phyloP scores from a whole-genome alignment of 805 yeast genomes.

The Candida golubevii region DNA sequence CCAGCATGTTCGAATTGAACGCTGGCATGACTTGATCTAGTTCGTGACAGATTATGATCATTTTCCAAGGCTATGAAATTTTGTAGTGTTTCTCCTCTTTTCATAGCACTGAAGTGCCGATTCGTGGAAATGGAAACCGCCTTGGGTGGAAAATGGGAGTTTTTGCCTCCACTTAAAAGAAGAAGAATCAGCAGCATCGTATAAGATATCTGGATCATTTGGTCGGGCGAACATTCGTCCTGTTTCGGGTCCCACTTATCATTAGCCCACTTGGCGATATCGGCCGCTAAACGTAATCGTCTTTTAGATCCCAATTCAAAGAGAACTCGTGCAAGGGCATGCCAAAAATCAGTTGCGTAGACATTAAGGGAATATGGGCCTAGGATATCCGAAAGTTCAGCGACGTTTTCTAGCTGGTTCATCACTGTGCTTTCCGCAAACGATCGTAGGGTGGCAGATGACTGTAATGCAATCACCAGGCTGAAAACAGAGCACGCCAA shows the following conservation, averaged over 20 bases:
- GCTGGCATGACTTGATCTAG: too few species aligned
- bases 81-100: too few species aligned
- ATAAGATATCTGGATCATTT: too few species aligned
- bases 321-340: conserved; percentile 33
- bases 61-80: too few species aligned
- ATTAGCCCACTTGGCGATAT: conserved; percentile 48
- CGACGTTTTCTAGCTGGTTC: conserved; percentile 45
- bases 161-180: too few species aligned
- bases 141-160: too few species aligned
- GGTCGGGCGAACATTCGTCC: too few species aligned
- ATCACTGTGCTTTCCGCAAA: conserved; percentile 37
- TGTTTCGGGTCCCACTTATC: conserved; percentile 36
- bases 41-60: too few species aligned
- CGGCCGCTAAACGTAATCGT: conserved; percentile 21
- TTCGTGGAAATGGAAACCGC: too few species aligned
- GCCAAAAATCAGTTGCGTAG: conserved; percentile 55
- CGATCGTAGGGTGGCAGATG: conserved; percentile 8
- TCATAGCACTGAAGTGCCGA: too few species aligned
- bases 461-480: conserved; percentile 10
- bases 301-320: conserved; percentile 27
- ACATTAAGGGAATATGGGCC: conserved; percentile 53
- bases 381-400: conserved; percentile 16
- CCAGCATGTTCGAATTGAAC: too few species aligned
- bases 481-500: conserved; percentile 31
- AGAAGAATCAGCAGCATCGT: too few species aligned